Evolutionary conservation across 1,139 yeast species (phyloP).

Genomic region (Geotrichum cucujoidarum): DNA sequence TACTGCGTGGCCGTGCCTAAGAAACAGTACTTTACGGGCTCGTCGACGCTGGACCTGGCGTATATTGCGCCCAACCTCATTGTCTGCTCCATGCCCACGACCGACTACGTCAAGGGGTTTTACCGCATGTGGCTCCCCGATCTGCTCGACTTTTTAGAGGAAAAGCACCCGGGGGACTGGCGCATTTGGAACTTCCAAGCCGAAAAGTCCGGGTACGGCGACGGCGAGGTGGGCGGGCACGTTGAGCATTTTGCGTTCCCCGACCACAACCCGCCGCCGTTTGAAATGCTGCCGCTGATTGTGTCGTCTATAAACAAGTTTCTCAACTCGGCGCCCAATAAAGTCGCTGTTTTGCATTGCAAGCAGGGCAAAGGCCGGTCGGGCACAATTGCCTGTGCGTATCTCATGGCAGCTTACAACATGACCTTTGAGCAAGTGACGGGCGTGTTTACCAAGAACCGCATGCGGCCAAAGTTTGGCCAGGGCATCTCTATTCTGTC

Average conservation of each 20-base stretch:
- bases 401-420: slow-evolving; percentile 48
- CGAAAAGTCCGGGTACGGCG: slow-evolving; percentile 49
- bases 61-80: slow-evolving; percentile 57
- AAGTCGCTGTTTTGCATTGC: slow-evolving; percentile 76
- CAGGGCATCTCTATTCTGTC: slow-evolving; percentile 68
- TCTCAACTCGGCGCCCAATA: slow-evolving; percentile 35
- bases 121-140: slow-evolving; percentile 55
- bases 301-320: slow-evolving; percentile 47
- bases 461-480: slow-evolving; percentile 58
- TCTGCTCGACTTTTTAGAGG: slow-evolving; percentile 47
- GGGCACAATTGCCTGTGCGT: slow-evolving; percentile 71
- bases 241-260: slow-evolving; percentile 54
- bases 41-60: slow-evolving; percentile 50
- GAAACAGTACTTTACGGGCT: slow-evolving; percentile 25
- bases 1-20: slow-evolving; percentile 28
- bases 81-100: slow-evolving; percentile 72
- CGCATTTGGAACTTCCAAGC: slow-evolving; percentile 66
- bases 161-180: slow-evolving; percentile 56
- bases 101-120: slow-evolving; percentile 41
- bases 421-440: slow-evolving; percentile 46
- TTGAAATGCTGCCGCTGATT: slow-evolving; percentile 45
- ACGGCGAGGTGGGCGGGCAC: slow-evolving; percentile 35
- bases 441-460: slow-evolving; percentile 46
- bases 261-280: slow-evolving; percentile 77
- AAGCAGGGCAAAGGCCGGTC: slow-evolving; percentile 91